Base-by-base conservation (phyloP, 176 grass and related monocot genomes). In the Oryza punctata region DNA sequence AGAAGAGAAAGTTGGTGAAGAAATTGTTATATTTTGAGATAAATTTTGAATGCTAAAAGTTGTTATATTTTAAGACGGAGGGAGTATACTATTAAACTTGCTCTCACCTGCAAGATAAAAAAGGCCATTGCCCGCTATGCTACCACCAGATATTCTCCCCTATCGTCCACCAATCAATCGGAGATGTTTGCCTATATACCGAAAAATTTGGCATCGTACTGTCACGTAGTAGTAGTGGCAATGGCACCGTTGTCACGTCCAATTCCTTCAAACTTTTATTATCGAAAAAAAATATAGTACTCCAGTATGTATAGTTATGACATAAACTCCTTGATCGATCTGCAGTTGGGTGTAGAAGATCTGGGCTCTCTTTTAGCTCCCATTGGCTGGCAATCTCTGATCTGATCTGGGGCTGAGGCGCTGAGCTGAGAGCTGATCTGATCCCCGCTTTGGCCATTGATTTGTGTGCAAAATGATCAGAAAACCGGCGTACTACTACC, bases 401-500 rank as follows among this genome's bases (percentile, higher is more conserved):
- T 47, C 65, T 1, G 72, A 16, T 67, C 28, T 26, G 81, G 6
- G 37, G 6, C n/a, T n/a, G n/a, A n/a, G n/a, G n/a, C n/a, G 50
- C 46, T 2, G 46, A 40, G 19, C 30, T 15, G 82, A 41, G 24
- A 27, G 27, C 45, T n/a, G 82, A 87, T 63, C 72, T 29, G 72
- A 78, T 73, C 67, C 25, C 80, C 25, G 32, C 5, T 61, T 10
- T 7, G 21, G 32, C 68, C 68, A 28, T 88, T 28, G 81, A 35
- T 85, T 10, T 10, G 77, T 52, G 82, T 41, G 87, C 77, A 1
- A 41, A 41, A 59, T 14, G 71, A 64, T 54, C 50, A 40, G 21
- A 68, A n/a, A 68, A n/a, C 15, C 6, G 27, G 37, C 63, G 24
- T 23, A 60, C 19, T 19, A 49, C 3, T 16, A 49, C 16, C 9